Evolutionary conservation across 495 filamentous ascomycete species (phyloP), one percentile per base, ranked within the genome.

Genomic region (Neurospora sp.): DNA sequence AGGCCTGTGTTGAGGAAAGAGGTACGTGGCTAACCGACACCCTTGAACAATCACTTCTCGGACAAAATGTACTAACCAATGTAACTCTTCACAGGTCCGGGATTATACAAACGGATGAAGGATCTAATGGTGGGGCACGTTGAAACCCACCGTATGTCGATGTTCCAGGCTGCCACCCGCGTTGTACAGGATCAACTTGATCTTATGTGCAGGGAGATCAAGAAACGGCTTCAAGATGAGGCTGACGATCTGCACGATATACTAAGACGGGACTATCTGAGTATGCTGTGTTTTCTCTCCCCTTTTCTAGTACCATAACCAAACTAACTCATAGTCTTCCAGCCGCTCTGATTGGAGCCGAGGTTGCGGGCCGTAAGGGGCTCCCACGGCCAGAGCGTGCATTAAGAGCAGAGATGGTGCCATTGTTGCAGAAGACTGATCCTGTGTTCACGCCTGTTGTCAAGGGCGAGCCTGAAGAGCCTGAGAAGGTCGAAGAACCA

Each of bases 81-180:
- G n/a, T 35, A 8, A 79, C 79, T n/a, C 17, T 10, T 35, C 27
- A 8, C 35, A 71, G 78, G 78, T 8, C n/a, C 72, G 5, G 89
- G 89, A 0, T 83, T 75, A 20, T 89, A 76, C 73, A 78, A 73
- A 39, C 84, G 89, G 2, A 91, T 91, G 87, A 91, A 89, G 74
- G 73, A 31, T 3, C 69, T 74, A 40, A 90, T 91, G 88, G 72
- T 73, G 0, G 38, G 48, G n/a, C 85, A 91, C 73, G 84, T 91
- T 8, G 76, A 80, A 4, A 40, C 68, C 0, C 59, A 79, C 2
- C 81, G 83, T 1, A 72, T 80, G 8, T 75, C 71, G 1, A 90
- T 91, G 88, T 91, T 91, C 73, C 70, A 75, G 20, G 69, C 81
- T 9, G 85, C 85, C 65, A 83, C 83, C 3, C 72, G 80, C 1